Evolutionary conservation across 2,329 filamentous ascomycete genomes (phyloP).

Genomic region (Fusarium tjaetaba): DNA sequence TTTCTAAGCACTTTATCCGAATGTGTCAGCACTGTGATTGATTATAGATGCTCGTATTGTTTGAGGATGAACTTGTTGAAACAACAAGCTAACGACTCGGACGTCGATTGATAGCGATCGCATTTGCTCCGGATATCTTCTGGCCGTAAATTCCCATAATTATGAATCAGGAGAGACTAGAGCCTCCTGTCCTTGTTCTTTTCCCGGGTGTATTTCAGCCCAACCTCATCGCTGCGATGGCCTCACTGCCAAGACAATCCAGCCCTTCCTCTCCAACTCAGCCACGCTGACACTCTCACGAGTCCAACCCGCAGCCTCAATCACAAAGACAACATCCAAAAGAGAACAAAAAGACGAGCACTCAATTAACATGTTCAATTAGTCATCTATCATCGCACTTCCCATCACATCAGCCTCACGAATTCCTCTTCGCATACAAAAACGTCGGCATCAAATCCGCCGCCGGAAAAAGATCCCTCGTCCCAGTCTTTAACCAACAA

Average conservation of each 20-base stretch:
- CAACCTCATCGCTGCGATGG: not conserved
- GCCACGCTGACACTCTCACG: not conserved
- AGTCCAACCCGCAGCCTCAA: not conserved
- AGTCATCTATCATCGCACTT: no score
- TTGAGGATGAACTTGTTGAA: not conserved
- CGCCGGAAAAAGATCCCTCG: not conserved
- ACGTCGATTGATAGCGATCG: not conserved
- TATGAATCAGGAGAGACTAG: rapidly evolving
- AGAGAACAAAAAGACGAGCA: no score
- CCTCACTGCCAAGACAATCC: not conserved
- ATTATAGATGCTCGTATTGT: not conserved
- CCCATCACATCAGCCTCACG: not conserved
- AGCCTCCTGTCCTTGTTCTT: rapidly evolving
- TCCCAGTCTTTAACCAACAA: conserved; percentile 11
- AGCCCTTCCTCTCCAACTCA: not conserved
- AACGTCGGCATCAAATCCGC: not conserved
- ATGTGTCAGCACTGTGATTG: not conserved
- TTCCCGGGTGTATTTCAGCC: rapidly evolving
- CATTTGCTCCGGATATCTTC: not conserved
- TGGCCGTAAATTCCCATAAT: not conserved
- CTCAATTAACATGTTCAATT: rapidly evolving
- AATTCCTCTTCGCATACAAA: conserved; percentile 5
- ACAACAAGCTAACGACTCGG: not conserved
- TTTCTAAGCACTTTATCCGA: not conserved
- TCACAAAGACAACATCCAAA: not conserved